phyloP scores from a whole-genome alignment of 2,329 filamentous ascomycete species.

The Aureobasidium sp. region DNA sequence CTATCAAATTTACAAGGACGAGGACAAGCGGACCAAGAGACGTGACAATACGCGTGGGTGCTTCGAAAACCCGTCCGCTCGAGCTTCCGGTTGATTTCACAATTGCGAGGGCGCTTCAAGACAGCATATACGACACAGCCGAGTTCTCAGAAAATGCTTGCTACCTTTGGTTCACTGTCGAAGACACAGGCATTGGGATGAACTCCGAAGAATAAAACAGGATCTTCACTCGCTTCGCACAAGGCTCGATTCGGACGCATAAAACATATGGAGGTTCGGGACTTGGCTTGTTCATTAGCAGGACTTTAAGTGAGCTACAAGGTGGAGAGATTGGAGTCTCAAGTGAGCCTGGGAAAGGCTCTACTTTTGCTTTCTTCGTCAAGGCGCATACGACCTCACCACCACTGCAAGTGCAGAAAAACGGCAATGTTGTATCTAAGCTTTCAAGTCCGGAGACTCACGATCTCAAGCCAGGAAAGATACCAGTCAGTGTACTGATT shows the following conservation, averaged over 20 bases:
- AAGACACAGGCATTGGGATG: slow-evolving; percentile 32
- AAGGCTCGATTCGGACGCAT: slow-evolving; percentile 58
- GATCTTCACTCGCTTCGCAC: slow-evolving; percentile 62
- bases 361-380: slow-evolving; percentile 60
- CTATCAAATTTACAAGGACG: slow-evolving; percentile 37
- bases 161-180: slow-evolving; percentile 31
- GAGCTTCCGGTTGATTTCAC: slow-evolving; percentile 28
- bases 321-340: slow-evolving; percentile 60
- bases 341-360: slow-evolving; percentile 50
- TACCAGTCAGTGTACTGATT: slow-evolving; percentile 20
- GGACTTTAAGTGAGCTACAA: slow-evolving; percentile 59
- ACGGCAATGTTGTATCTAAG: slow-evolving; percentile 24
- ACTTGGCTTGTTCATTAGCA: slow-evolving; percentile 60
- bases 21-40: slow-evolving; percentile 26
- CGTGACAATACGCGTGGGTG: slow-evolving; percentile 35
- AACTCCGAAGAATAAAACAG: slow-evolving; percentile 29
- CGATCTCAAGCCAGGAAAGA: slow-evolving; percentile 30
- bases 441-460: slow-evolving; percentile 30
- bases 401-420: slow-evolving; percentile 29
- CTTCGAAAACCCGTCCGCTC: slow-evolving; percentile 26
- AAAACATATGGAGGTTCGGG: slow-evolving; percentile 63
- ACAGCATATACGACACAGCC: slow-evolving; percentile 28
- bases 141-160: slow-evolving; percentile 28
- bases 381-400: slow-evolving; percentile 1
- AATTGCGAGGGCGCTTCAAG: slow-evolving; percentile 24